Evolutionary conservation across 306 rosid species (phyloP).

Genomic region (Castanea sativa): DNA sequence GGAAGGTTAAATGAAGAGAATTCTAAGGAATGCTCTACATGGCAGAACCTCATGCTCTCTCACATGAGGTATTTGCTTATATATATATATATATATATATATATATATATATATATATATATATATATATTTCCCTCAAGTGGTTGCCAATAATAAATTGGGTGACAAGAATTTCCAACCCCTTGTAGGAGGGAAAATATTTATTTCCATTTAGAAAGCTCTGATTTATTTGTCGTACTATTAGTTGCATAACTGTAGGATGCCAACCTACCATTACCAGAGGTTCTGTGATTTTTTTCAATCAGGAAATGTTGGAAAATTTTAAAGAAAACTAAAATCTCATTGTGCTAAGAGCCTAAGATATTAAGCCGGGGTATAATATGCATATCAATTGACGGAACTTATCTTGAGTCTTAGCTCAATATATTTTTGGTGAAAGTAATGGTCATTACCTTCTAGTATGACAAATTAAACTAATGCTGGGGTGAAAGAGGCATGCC

Average conservation of each 20-base stretch:
- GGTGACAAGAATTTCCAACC: too few relatives aligned
- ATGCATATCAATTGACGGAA: not conserved
- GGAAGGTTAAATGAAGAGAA: too few relatives aligned
- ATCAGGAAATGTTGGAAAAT: not conserved
- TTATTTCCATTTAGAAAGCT: not conserved
- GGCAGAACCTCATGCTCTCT: too few relatives aligned
- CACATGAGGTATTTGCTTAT: too few relatives aligned
- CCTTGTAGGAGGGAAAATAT: not conserved
- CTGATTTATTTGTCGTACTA: not conserved
- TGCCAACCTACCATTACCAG: not conserved
- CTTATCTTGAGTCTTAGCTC: not conserved
- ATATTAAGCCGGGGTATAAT: not conserved
- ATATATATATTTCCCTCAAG: not conserved
- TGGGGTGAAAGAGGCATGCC: not conserved
- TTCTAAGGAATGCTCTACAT: too few relatives aligned
- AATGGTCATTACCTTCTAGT: not conserved
- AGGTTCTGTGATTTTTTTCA: constrained; percentile 1
- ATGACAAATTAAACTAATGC: not conserved
- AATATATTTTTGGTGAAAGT: not conserved
- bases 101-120: too few relatives aligned
- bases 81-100: too few relatives aligned
- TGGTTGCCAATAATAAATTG: not conserved
- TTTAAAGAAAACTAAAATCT: not conserved
- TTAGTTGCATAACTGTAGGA: not conserved
- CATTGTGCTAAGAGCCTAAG: not conserved